Evolutionary conservation across 2,329 filamentous ascomycete species (phyloP).

Genomic region (Hymenoscyphus infarciens): DNA sequence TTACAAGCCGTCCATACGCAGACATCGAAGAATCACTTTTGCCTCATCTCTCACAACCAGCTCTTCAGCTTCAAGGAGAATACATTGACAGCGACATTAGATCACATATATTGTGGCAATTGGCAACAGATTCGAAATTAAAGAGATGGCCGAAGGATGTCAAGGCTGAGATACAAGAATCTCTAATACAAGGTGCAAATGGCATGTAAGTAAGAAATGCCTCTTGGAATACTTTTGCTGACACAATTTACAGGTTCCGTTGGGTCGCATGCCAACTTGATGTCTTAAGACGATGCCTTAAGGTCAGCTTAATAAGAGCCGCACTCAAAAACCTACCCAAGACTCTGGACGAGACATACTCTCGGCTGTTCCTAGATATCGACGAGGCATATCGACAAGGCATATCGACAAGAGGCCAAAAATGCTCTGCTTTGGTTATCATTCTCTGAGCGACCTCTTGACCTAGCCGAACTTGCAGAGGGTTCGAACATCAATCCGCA

Average conservation of each 20-base stretch:
- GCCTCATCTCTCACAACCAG: too few relatives aligned
- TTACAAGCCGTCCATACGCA: too few relatives aligned
- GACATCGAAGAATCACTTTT: too few relatives aligned
- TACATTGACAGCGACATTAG: slow-evolving; percentile 28
- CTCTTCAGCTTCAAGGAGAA: too few relatives aligned
- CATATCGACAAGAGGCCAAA: slow-evolving; percentile 16
- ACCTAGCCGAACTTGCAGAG: slow-evolving; percentile 29
- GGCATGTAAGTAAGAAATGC: slow-evolving; percentile 32
- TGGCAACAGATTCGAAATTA: slow-evolving; percentile 23
- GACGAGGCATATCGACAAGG: slow-evolving; percentile 13
- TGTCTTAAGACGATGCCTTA: slow-evolving; percentile 27
- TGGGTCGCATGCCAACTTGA: slow-evolving; percentile 35
- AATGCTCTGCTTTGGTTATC: slow-evolving; percentile 27
- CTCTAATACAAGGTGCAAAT: slow-evolving; percentile 27
- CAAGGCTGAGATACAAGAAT: slow-evolving; percentile 28
- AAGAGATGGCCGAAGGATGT: slow-evolving; percentile 28
- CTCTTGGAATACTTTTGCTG: neutral
- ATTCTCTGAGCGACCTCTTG: slow-evolving; percentile 25
- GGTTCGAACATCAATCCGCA: slow-evolving; percentile 27
- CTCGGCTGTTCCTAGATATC: slow-evolving; percentile 28
- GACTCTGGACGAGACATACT: slow-evolving; percentile 29
- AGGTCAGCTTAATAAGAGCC: slow-evolving; percentile 11
- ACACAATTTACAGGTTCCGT: slow-evolving; percentile 28
- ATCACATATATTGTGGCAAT: slow-evolving; percentile 26
- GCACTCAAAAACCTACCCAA: slow-evolving; percentile 18